phyloP scores from a whole-genome alignment of 164 flowering plant species.

The Taxillus chinensis region DNA sequence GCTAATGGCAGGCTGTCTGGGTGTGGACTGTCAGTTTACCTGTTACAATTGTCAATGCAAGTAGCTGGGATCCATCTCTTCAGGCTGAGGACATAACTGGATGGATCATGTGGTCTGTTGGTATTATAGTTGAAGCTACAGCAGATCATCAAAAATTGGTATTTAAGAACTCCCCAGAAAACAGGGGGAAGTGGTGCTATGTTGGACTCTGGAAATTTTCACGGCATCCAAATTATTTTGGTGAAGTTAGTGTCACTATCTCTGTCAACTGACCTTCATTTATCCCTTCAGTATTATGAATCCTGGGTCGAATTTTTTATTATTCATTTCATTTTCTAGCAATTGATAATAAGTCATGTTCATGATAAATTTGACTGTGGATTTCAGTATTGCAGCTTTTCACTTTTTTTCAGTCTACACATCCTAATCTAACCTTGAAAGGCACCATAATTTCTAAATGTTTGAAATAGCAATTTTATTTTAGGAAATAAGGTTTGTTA shows the following conservation, averaged over 20 bases:
- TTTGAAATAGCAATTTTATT: too few species aligned
- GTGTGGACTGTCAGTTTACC: constrained; percentile 97
- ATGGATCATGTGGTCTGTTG: constrained; percentile 84
- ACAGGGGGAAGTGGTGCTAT: constrained; percentile 87
- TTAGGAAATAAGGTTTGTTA: too few species aligned
- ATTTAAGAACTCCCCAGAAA: constrained; percentile 74
- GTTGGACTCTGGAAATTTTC: constrained; percentile 72
- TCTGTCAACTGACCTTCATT: constrained; percentile 1
- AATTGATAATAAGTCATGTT: too few species aligned
- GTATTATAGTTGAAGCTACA: constrained; percentile 55
- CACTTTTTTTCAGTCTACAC: too few species aligned
- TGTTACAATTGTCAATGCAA: constrained; percentile 82
- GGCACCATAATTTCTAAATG: too few species aligned
- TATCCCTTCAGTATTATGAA: too few species aligned
- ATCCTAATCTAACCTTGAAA: too few species aligned
- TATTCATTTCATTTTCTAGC: too few species aligned
- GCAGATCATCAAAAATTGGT: constrained; percentile 84
- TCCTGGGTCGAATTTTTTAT: too few species aligned
- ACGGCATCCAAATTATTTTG: constrained; percentile 94
- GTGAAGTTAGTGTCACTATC: constrained; percentile 52
- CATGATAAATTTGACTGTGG: too few species aligned
- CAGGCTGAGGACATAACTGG: constrained; percentile 63
- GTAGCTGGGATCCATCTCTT: constrained; percentile 54
- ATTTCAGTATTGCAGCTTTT: too few species aligned
- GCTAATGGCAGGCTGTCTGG: constrained; percentile 79